phyloP scores from a whole-genome alignment of 352 stramenopile genomes.

The Phytophthora ramorum region DNA sequence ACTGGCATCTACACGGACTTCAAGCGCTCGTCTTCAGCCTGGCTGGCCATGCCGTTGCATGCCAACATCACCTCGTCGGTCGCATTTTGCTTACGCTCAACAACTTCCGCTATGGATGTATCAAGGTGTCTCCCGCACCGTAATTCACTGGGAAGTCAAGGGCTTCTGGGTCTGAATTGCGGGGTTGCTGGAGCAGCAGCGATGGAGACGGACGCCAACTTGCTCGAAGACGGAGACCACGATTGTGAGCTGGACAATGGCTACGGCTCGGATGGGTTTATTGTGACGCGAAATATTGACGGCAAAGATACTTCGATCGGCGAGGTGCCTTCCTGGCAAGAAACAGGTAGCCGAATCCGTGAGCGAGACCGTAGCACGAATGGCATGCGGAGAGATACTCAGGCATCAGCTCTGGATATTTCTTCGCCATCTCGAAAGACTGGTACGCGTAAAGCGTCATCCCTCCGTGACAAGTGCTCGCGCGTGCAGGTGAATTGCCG shows the following conservation, averaged over 20 bases:
- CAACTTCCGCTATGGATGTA: conserved; percentile 33
- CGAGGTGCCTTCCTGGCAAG: conserved; percentile 37
- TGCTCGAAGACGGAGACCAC: conserved; percentile 30
- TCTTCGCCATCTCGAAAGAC: conserved; percentile 24
- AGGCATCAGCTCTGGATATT: conserved; percentile 22
- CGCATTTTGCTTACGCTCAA: conserved; percentile 68
- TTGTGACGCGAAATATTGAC: conserved; percentile 28
- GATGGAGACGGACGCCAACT: conserved; percentile 26
- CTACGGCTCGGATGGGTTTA: conserved; percentile 32
- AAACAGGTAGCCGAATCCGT: conserved; percentile 35
- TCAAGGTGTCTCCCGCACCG: conserved; percentile 31
- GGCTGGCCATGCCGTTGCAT: conserved; percentile 50
- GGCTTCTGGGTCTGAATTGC: conserved; percentile 39
- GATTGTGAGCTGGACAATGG: conserved; percentile 20
- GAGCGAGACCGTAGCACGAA: conserved; percentile 35
- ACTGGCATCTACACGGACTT: conserved; percentile 89
- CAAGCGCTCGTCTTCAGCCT: conserved; percentile 64
- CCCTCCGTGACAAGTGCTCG: conserved; percentile 37
- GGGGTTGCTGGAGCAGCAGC: conserved; percentile 40
- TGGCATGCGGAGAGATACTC: conserved; percentile 20
- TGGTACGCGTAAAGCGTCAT: conserved; percentile 14
- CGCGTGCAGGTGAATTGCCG: conserved; percentile 35
- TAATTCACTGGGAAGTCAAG: conserved; percentile 8
- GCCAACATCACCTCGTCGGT: conserved; percentile 59
- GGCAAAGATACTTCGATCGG: conserved; percentile 21